These are phyloP conservation scores for Mallotus nudiflorus DNA, from an alignment of 345 rosid genomes.

Conservation along the genomic window DNA sequence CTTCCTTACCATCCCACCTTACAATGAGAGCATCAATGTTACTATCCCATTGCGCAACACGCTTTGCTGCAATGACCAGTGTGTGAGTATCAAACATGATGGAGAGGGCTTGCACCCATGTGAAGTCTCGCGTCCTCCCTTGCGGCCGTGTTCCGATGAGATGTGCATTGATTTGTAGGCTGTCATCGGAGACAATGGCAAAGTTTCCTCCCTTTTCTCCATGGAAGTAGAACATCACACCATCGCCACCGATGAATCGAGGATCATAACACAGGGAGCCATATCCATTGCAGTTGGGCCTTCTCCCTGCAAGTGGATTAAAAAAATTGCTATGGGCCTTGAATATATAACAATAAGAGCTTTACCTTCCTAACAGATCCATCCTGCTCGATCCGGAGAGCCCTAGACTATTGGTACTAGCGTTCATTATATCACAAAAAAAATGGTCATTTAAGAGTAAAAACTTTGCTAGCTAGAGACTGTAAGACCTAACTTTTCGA, in stretches of 20 bases:
- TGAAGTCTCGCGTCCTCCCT: slow-evolving; percentile 79
- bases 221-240: slow-evolving; percentile 88
- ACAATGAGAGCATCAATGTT: slow-evolving; percentile 52
- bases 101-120: slow-evolving; percentile 86
- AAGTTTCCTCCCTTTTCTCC: slow-evolving; percentile 85
- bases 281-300: slow-evolving; percentile 65
- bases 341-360: too few relatives aligned
- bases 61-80: slow-evolving; percentile 60
- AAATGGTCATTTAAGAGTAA: background rate
- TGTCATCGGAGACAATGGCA: slow-evolving; percentile 71
- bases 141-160: slow-evolving; percentile 78
- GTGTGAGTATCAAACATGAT: slow-evolving; percentile 70
- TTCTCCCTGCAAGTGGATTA: slow-evolving; percentile 51
- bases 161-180: slow-evolving; percentile 83
- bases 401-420: too few relatives aligned
- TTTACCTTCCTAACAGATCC: too few relatives aligned
- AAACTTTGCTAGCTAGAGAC: too few relatives aligned
- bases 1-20: slow-evolving; percentile 49
- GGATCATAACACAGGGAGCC: slow-evolving; percentile 91
- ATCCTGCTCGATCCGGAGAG: too few relatives aligned
- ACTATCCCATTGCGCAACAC: slow-evolving; percentile 58
- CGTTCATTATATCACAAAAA: too few relatives aligned
- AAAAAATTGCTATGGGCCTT: too few relatives aligned
- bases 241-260: slow-evolving; percentile 81
- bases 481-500: background rate